These are phyloP conservation scores for Cercospora beticola DNA, from an alignment of 2,329 filamentous ascomycete genomes.

Conservation along the genomic window DNA sequence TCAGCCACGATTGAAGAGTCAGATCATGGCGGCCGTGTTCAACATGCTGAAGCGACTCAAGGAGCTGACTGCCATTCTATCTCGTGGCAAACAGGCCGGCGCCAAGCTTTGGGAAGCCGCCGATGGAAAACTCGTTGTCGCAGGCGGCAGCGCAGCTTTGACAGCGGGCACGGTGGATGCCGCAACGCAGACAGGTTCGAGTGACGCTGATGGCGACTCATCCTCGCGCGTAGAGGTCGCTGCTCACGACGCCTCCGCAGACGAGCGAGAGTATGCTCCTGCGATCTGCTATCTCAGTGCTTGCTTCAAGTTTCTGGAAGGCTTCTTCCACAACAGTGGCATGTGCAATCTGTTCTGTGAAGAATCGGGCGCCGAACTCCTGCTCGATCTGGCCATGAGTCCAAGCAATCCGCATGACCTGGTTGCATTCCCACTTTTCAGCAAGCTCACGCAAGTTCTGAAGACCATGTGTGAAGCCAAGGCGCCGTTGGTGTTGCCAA, in stretches of 20 bases:
- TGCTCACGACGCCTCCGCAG: conserved; percentile 41
- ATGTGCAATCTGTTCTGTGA: conserved; percentile 75
- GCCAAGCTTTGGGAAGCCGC: conserved; percentile 66
- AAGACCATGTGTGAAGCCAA: conserved; percentile 77
- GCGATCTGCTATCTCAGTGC: conserved; percentile 65
- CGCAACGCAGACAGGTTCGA: neutral
- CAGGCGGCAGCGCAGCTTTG: conserved; percentile 40
- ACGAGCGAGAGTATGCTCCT: conserved; percentile 31
- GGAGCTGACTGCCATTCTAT: conserved; percentile 69
- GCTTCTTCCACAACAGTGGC: conserved; percentile 72
- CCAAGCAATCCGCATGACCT: conserved; percentile 76
- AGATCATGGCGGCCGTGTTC: conserved; percentile 81
- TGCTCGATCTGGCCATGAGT: conserved; percentile 80
- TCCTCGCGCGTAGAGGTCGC: neutral
- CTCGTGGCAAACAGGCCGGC: conserved; percentile 68
- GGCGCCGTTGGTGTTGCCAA: conserved; percentile 77
- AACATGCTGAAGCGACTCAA: conserved; percentile 84
- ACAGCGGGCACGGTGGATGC: conserved; percentile 8
- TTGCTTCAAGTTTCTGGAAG: conserved; percentile 71
- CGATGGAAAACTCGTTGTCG: conserved; percentile 45
- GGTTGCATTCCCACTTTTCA: conserved; percentile 64
- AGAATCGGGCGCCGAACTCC: conserved; percentile 74
- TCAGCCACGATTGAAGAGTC: conserved; percentile 76
- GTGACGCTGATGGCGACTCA: neutral
- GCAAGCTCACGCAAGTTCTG: conserved; percentile 71